These are phyloP conservation scores for rapeseed (Brassica napus) DNA, from an alignment of 345 rosid genomes.

Conservation along the genomic window DNA sequence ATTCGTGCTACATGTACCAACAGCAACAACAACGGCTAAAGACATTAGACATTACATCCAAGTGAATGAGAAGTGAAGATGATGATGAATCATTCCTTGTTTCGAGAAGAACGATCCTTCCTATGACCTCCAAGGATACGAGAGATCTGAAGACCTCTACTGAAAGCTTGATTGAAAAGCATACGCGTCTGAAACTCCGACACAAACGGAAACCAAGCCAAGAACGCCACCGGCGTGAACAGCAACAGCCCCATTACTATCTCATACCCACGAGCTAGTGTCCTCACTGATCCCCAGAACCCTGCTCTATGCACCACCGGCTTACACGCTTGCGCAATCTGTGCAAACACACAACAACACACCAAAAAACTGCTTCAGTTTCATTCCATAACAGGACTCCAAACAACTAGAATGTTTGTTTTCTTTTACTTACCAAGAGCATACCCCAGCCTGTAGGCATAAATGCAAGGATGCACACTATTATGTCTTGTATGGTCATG, in stretches of 20 bases:
- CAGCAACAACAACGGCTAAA: not conserved
- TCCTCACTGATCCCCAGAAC: conserved; percentile 87
- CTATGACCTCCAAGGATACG: conserved; percentile 95
- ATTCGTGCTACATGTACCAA: conserved; percentile 1
- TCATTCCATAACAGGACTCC: not conserved
- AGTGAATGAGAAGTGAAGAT: not conserved
- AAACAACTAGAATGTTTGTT: not conserved
- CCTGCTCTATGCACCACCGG: conserved; percentile 71
- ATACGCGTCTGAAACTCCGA: conserved; percentile 98
- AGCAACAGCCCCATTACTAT: conserved; percentile 87
- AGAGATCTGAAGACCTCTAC: conserved; percentile 98
- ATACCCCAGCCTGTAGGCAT: conserved; percentile 99
- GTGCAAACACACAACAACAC: not conserved
- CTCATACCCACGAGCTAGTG: conserved; percentile 95
- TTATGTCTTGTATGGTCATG: conserved; percentile 83
- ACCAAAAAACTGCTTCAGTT: not conserved
- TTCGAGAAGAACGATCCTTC: conserved; percentile 76
- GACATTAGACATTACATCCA: not conserved
- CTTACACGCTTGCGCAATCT: conserved; percentile 98
- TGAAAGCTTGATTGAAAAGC: conserved; percentile 99
- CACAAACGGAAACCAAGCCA: conserved; percentile 99
- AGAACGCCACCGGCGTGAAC: conserved; percentile 98
- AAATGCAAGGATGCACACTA: conserved; percentile 94
- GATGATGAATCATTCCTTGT: conserved; percentile 55
- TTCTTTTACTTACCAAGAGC: conserved; percentile 64